A percentile compares a stretch with the other conserved stretches of the same genome.
phyloP scores from a whole-genome alignment of 257 asterid genomes.

The Jaltomata sinuosa region DNA sequence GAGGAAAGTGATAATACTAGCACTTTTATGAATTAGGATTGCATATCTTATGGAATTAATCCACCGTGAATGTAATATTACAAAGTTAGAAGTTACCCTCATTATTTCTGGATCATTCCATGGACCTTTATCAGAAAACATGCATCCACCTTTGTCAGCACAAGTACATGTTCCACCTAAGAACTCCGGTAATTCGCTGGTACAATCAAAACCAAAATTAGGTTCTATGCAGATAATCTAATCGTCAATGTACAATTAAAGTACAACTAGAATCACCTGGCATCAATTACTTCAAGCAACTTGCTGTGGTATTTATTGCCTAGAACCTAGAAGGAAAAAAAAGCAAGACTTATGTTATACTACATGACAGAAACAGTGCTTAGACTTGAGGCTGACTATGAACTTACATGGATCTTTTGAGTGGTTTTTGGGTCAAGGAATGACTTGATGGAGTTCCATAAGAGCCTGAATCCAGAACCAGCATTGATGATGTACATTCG shows the following conservation, averaged over 20 bases:
- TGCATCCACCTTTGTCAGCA: slow-evolving; percentile 79
- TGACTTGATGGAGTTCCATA: slow-evolving; percentile 93
- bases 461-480: slow-evolving; percentile 92
- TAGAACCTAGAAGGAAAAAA: slow-evolving; percentile 44
- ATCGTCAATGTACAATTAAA: neutral
- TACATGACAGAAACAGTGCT: neutral
- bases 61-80: neutral
- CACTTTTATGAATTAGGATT: neutral
- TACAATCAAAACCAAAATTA: neutral
- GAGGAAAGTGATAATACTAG: neutral
- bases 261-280: slow-evolving; percentile 36
- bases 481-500: slow-evolving; percentile 97
- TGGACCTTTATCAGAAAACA: slow-evolving; percentile 90
- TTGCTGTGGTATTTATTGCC: slow-evolving; percentile 90
- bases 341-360: neutral
- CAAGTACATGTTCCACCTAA: slow-evolving; percentile 96
- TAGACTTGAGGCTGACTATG: neutral
- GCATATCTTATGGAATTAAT: neutral
- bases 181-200: slow-evolving; percentile 90
- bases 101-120: slow-evolving; percentile 89
- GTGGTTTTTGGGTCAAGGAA: slow-evolving; percentile 98
- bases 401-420: slow-evolving; percentile 73
- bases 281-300: slow-evolving; percentile 84
- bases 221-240: neutral
- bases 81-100: slow-evolving; percentile 41